Percentiles rank a stretch among this genome's conserved stretches.
phyloP scores from a whole-genome alignment of 2,329 filamentous ascomycete species.

The Alternaria alternata region DNA sequence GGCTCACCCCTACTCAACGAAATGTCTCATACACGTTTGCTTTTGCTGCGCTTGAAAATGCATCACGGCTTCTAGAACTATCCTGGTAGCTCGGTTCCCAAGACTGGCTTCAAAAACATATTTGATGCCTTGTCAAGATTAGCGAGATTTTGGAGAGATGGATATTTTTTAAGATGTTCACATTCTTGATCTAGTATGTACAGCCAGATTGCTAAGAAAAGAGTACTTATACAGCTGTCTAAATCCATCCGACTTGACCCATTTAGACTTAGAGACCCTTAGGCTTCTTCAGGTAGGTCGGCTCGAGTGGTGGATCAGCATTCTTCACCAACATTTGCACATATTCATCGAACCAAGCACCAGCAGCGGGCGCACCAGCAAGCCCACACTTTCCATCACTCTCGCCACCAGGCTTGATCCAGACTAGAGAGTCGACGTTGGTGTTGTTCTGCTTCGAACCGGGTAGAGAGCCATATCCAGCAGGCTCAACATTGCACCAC shows the following conservation, averaged over 20 bases:
- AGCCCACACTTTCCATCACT: constrained; percentile 38
- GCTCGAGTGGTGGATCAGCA: constrained; percentile 31
- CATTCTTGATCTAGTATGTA: neutral
- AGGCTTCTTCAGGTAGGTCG: constrained; percentile 30
- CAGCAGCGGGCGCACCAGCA: constrained; percentile 35
- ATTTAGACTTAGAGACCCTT: neutral
- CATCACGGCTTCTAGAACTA: accelerated
- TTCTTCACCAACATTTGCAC: constrained; percentile 40
- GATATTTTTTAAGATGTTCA: no score
- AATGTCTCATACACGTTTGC: no score
- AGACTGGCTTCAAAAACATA: no score
- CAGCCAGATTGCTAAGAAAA: neutral
- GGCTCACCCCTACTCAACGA: no score
- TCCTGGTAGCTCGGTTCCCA: no score
- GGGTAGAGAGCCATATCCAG: constrained; percentile 33
- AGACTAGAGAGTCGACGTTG: constrained; percentile 39
- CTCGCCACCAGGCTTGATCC: constrained; percentile 44
- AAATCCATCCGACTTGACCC: accelerated
- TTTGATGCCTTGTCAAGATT: no score
- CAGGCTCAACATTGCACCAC: constrained; percentile 40
- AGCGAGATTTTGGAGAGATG: no score
- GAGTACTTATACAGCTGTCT: neutral
- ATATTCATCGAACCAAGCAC: constrained; percentile 42
- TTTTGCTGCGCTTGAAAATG: no score
- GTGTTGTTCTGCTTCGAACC: constrained; percentile 31